Base-by-base conservation (phyloP, 345 rosid genomes). In the Salix koriyanagi region DNA sequence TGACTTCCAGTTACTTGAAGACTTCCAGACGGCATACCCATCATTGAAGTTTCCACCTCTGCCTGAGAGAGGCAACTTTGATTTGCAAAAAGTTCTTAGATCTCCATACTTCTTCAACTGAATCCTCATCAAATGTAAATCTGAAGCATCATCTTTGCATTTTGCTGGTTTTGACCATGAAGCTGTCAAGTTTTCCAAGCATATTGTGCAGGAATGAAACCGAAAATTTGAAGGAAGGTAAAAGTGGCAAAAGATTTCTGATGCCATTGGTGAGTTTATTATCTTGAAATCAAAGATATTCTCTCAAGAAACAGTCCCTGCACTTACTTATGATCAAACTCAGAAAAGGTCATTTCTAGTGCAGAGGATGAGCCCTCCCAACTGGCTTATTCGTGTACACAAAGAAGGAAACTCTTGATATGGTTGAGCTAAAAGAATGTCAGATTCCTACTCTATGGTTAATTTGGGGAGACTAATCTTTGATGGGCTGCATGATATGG, bases 101-200 rank as follows among this genome's bases (percentile, higher is more conserved):
- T 96, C 98, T 73, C 94, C 89, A 2, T 96, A 96, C 82, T 96
- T 96, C 72, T 96, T 96, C 87, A 93, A 96, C 88, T 96, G 88
- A 92, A 79, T 73, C 82, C 25, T 73, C 42, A n/a, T 7, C 37
- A 65, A 46, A 5, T 69, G 21, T 41, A 69, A 30, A 65, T 71
- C 67, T 8, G 75, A 80, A 65, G 61, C 73, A 5, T n/a, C 60
- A 65, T 54, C n/a, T n/a, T n/a, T 11, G 14, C 62, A 32, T 64
- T 44, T 25, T 71, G 58, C 48, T 46, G 30, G 28, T 83, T 66
- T 74, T 21, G 28, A 65, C 76, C 70, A 70, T 12, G 8, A 34
- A 73, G 34, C 30, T 34, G 64, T 65, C 30, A 64, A 41, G 34
- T 65, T 41, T 32, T 50, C 41, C 25, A 14, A 5, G 15, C 18